Conservation (phyloP, 2,329 filamentous ascomycete species). For the Neopestalotiopsis rosae region DNA sequence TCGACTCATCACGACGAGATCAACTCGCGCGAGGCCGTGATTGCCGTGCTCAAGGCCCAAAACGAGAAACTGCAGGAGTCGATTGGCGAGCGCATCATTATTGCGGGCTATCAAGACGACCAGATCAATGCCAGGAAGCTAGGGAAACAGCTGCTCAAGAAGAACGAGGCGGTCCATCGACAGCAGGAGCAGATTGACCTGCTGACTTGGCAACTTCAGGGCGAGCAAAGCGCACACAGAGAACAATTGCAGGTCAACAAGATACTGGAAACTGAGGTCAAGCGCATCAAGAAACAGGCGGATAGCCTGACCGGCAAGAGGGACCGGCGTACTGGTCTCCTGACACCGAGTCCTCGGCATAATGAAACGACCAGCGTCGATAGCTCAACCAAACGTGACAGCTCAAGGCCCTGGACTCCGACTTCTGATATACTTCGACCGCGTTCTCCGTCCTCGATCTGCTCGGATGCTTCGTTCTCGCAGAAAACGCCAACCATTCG, state of each 20-base stretch:
- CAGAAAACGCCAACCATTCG: not conserved
- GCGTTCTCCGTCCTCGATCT: not conserved
- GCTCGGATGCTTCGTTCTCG: not conserved
- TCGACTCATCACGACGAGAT: not conserved
- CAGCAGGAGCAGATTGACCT: conserved; percentile 8
- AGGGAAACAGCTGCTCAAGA: not conserved
- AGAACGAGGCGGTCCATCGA: not conserved
- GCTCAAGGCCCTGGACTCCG: not conserved
- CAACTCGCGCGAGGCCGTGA: conserved; percentile 2
- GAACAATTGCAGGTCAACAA: conserved; percentile 11
- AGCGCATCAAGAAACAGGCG: not conserved
- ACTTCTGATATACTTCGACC: not conserved
- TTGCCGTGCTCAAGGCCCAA: not conserved
- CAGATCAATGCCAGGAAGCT: not conserved
- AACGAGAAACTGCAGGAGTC: conserved; percentile 7
- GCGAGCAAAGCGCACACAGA: not conserved
- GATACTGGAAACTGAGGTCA: conserved; percentile 7
- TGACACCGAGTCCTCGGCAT: not conserved
- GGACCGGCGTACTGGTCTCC: not conserved
- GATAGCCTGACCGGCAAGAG: not conserved
- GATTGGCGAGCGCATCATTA: not conserved
- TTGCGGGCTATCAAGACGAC: not conserved
- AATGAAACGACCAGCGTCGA: not conserved
- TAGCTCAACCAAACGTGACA: not conserved
- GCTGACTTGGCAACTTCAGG: conserved; percentile 4